Evolutionary conservation across 225 moss, liverwort and hornwort genomes (phyloP), one percentile per base, ranked within the genome.

Genomic region (Polytrichum formosum): DNA sequence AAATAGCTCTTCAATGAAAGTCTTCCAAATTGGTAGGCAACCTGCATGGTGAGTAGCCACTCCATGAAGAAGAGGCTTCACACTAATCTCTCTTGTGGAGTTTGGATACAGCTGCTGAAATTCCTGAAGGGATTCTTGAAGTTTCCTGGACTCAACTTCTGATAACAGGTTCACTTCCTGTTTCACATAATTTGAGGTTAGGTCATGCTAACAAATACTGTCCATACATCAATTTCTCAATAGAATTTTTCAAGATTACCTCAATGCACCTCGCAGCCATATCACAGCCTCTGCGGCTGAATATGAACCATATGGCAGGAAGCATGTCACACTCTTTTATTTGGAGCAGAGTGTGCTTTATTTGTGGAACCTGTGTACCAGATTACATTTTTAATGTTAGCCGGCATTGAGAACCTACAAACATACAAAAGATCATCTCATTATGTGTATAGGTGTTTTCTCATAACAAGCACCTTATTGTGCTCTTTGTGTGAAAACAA

Each of bases 11-110:
- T 93, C 93, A 55, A 93, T 87, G 26, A 93, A 91, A 54, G 85
- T 78, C 67, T 90, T 93, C 96, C 96, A 96, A 55, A 85, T 83
- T 73, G 93, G 88, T 75, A 96, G 84, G 85, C 93, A 96, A 65
- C 96, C 96, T 26, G 96, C 96, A 78, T 93, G 96, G 74, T 96
- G 96, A 7, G 91, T 91, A 63, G 89, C 93, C 72, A 84, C 85
- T 70, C 96, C 91, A 64, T 79, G 74, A 67, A 79, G 46, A 18
- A 96, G 93, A 18, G 91, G 78, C 70, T 74, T 90, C 63, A 96
- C 75, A 67, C 81, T 85, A 26, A 75, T 77, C 37, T 90, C 81
- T 72, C 91, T 83, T 66, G 87, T 61, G 27, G 90, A 81, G 35
- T 93, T 87, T 59, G 93, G 91, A 72, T 90, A 81, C 68, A 84